Evolutionary conservation across 257 asterid genomes (phyloP).

Genomic region (Ilex aquifolium): DNA sequence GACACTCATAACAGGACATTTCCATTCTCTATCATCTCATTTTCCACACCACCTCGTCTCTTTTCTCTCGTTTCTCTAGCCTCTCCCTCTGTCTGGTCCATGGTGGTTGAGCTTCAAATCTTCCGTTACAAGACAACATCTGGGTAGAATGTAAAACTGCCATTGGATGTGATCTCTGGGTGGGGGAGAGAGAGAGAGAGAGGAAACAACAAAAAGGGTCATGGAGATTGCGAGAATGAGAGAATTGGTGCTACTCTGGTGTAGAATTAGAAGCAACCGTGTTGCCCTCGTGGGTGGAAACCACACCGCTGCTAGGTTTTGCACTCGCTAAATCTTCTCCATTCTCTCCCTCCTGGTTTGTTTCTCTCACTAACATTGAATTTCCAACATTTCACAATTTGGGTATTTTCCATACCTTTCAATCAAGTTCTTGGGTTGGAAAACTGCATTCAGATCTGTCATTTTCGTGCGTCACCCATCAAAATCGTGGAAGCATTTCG

Average conservation of each 20-base stretch:
- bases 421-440: no score
- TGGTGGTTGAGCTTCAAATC: slow-evolving; percentile 26
- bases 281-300: slow-evolving; percentile 80
- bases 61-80: not conserved
- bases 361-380: slow-evolving; percentile 21
- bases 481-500: not conserved
- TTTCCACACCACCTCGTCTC: slow-evolving; percentile 1
- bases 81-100: slow-evolving; percentile 1
- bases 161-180: slow-evolving; percentile 5
- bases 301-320: slow-evolving; percentile 82
- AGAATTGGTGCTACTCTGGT: slow-evolving; percentile 53
- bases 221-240: slow-evolving; percentile 72
- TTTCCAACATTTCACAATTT: not conserved
- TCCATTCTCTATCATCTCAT: slow-evolving; percentile 2
- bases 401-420: not conserved
- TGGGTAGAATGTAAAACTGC: slow-evolving; percentile 19
- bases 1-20: no score
- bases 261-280: slow-evolving; percentile 33
- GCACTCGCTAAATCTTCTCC: slow-evolving; percentile 52
- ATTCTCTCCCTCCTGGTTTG: slow-evolving; percentile 12
- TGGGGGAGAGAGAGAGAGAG: slow-evolving; percentile 9
- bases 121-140: not conserved
- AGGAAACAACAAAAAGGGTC: slow-evolving; percentile 8
- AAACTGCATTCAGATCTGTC: not conserved
- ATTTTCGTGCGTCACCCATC: not conserved